phyloP scores from a whole-genome alignment of 768 basidiomycete species.

The Trametes gibbosa region DNA sequence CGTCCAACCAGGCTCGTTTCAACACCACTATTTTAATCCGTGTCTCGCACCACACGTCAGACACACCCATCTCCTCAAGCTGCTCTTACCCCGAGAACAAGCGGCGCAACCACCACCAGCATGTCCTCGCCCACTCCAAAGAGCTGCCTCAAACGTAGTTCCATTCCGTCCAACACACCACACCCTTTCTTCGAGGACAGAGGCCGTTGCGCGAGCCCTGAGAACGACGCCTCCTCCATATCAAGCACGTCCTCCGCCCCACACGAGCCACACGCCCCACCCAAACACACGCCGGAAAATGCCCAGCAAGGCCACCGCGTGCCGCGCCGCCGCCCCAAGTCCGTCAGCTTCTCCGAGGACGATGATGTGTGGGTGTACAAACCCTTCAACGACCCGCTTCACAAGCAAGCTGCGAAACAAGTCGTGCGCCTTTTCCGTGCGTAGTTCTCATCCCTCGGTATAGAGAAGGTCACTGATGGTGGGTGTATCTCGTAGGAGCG shows the following conservation, averaged over 20 bases:
- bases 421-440: conserved; percentile 15
- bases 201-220: background rate
- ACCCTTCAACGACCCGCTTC: conserved; percentile 4
- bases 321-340: background rate
- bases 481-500: background rate
- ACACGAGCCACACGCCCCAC: background rate
- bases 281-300: background rate
- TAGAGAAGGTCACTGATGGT: background rate
- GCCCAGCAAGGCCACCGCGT: background rate
- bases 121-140: conserved; percentile 10
- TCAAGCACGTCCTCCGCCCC: background rate
- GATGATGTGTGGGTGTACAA: conserved; percentile 11
- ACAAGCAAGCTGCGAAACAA: conserved; percentile 4
- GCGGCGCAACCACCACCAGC: background rate
- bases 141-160: conserved; percentile 18
- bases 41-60: no score
- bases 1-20: no score
- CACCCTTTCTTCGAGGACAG: conserved; percentile 1
- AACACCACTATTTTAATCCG: no score
- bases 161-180: background rate
- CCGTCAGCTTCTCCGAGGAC: conserved; percentile 18
- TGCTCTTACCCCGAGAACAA: background rate
- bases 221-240: background rate
- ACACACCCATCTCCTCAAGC: background rate
- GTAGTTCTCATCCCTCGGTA: background rate